phyloP scores from a whole-genome alignment of 352 stramenopile species.

The Globisporangium orthogonon region DNA sequence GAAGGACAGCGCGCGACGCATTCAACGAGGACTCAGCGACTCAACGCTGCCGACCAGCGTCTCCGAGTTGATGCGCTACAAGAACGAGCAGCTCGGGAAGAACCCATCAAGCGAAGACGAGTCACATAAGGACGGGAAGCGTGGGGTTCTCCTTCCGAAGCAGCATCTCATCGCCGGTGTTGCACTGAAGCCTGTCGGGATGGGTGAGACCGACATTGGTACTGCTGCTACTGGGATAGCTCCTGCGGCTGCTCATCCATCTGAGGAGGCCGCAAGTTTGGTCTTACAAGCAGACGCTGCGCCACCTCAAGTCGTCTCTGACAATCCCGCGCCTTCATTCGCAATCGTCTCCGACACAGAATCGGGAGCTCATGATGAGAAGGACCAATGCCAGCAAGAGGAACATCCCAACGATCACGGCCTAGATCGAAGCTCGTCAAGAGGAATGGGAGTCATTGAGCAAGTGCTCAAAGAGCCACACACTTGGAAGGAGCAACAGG shows the following conservation, averaged over 20 bases:
- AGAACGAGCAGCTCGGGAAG: constrained; percentile 8
- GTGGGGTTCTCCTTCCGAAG: background rate
- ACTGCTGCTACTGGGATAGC: background rate
- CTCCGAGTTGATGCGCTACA: constrained; percentile 3
- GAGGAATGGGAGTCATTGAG: too few relatives aligned
- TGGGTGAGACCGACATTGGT: background rate
- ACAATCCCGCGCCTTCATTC: background rate
- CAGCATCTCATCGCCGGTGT: constrained; percentile 7
- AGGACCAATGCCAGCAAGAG: background rate
- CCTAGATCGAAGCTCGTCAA: too few relatives aligned
- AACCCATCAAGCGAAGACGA: background rate
- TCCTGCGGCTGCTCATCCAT: background rate
- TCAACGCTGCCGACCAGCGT: background rate
- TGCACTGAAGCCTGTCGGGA: constrained; percentile 1
- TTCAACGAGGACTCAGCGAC: constrained; percentile 1
- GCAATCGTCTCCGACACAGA: background rate
- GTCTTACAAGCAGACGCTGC: background rate
- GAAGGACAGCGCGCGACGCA: constrained; percentile 17
- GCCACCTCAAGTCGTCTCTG: background rate
- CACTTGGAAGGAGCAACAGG: background rate
- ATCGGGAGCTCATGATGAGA: background rate
- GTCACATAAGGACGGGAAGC: background rate
- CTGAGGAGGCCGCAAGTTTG: background rate
- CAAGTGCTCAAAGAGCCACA: background rate
- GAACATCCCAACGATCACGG: background rate